Conservation (phyloP, 176 grass and related monocot species). For the Carex kokanica region DNA sequence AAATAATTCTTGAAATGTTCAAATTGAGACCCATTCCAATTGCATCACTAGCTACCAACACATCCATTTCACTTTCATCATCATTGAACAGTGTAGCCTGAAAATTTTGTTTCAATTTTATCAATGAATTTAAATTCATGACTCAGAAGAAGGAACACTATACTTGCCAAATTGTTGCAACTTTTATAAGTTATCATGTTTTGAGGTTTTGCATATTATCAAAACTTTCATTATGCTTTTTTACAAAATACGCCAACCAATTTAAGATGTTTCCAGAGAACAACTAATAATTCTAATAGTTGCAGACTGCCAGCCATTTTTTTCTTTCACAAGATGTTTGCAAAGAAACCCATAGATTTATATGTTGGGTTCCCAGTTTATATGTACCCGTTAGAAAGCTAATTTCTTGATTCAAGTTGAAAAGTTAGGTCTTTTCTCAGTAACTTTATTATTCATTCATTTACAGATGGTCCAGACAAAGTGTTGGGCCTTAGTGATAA, state of each 20-base stretch:
- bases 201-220: not conserved
- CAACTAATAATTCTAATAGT: not conserved
- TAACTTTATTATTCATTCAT: not conserved
- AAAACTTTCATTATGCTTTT: not conserved
- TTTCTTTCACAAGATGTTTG: not conserved
- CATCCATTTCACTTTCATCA: slow-evolving; percentile 77
- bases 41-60: slow-evolving; percentile 94
- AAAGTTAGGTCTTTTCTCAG: not conserved
- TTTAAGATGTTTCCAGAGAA: not conserved
- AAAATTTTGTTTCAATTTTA: slow-evolving; percentile 25
- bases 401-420: not conserved
- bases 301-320: not conserved
- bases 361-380: not conserved
- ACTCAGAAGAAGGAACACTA: not conserved
- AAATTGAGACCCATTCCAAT: slow-evolving; percentile 99
- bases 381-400: not conserved
- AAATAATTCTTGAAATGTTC: slow-evolving; percentile 97
- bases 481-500: not conserved
- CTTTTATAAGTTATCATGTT: not conserved
- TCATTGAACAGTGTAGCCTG: slow-evolving; percentile 96
- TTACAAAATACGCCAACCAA: not conserved
- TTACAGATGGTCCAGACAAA: not conserved
- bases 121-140: not conserved
- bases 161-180: not conserved
- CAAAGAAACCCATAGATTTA: not conserved